These are phyloP conservation scores for Monosporozyma servazzii DNA, from an alignment of 805 yeast genomes.

Conservation along the genomic window DNA sequence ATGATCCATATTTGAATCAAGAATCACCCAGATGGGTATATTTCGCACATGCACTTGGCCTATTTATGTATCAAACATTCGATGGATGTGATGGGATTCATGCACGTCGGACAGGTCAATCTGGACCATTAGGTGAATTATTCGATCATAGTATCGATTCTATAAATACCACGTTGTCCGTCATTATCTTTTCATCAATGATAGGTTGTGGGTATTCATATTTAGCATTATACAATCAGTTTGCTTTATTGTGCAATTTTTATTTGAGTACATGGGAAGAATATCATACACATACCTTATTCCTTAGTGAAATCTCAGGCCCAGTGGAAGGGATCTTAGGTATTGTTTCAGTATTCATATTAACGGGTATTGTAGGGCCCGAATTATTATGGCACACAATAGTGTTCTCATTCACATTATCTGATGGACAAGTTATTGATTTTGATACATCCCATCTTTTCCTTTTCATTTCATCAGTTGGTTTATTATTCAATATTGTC, in stretches of 20 bases:
- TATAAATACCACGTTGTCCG: conserved; percentile 70
- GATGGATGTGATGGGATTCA: conserved; percentile 96
- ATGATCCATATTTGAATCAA: conserved; percentile 56
- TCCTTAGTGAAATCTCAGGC: conserved; percentile 72
- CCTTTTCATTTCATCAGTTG: conserved; percentile 49
- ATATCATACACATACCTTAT: conserved; percentile 78
- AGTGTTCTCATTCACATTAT: conserved; percentile 24
- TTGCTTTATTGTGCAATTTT: conserved; percentile 71
- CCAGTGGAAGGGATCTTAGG: conserved; percentile 90
- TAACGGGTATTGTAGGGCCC: conserved; percentile 66
- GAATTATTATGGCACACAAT: conserved; percentile 47
- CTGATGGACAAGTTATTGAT: conserved; percentile 12
- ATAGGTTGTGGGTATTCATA: conserved; percentile 66
- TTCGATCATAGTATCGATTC: conserved; percentile 84
- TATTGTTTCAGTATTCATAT: conserved; percentile 42
- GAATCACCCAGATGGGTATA: conserved; percentile 70
- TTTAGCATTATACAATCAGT: conserved; percentile 51
- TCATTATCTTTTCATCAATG: conserved; percentile 66
- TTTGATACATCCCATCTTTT: conserved; percentile 39
- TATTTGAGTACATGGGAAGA: conserved; percentile 94
- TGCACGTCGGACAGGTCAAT: conserved; percentile 90
- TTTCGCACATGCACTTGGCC: conserved; percentile 65
- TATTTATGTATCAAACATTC: conserved; percentile 87
- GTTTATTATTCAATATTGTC: conserved; percentile 52
- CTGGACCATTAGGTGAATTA: conserved; percentile 88